Evolutionary conservation across 345 rosid species (phyloP).

Genomic region (Angophora floribunda): DNA sequence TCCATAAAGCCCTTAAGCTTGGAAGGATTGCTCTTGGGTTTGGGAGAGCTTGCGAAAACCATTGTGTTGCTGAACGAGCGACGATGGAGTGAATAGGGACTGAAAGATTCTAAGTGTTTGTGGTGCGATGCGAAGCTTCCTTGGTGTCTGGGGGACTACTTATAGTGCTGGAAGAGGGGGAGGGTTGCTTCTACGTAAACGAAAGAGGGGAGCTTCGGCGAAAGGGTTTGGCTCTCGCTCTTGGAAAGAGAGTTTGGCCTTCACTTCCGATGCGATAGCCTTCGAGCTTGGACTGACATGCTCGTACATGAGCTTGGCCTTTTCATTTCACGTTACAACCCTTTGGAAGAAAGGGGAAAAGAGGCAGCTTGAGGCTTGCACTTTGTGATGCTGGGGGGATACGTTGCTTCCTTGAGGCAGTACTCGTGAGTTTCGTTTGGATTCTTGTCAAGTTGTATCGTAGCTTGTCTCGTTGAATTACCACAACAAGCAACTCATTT

Average conservation of each 20-base stretch:
- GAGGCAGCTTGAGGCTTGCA: neutral
- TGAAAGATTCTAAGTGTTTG: neutral
- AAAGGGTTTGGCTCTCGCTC: neutral
- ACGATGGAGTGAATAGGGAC: neutral
- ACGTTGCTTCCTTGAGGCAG: neutral
- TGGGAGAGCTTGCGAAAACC: constrained; percentile 3
- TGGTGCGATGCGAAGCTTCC: neutral
- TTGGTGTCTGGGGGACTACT: neutral
- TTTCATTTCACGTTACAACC: neutral
- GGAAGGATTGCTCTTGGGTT: neutral
- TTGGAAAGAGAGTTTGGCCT: neutral
- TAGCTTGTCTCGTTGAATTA: neutral
- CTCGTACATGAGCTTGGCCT: neutral
- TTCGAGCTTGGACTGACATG: neutral
- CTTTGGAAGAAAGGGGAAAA: neutral
- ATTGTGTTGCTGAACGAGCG: neutral
- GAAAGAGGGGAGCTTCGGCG: neutral
- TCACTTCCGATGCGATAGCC: neutral
- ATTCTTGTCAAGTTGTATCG: neutral
- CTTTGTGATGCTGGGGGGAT: neutral
- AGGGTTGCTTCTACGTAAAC: constrained; percentile 15
- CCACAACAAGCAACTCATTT: neutral
- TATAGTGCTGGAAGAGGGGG: neutral
- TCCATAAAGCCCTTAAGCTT: constrained; percentile 13
- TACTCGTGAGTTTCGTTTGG: neutral